These are phyloP conservation scores for Russula sp. DNA, from an alignment of 768 basidiomycete genomes.

Conservation along the genomic window DNA sequence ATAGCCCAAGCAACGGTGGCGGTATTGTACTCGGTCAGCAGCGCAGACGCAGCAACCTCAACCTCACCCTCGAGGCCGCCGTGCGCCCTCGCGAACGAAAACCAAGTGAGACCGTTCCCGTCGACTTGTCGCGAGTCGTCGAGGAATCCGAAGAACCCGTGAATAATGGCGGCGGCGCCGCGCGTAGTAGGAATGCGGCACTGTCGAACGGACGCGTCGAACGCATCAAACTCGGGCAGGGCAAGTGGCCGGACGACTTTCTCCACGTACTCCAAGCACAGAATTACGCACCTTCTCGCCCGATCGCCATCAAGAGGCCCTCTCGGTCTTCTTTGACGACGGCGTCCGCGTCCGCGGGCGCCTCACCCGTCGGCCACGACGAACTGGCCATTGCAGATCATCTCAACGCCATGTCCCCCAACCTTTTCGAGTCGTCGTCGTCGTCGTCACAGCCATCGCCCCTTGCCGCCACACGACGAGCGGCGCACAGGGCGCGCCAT, in stretches of 20 bases:
- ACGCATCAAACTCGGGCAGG: conserved; percentile 59
- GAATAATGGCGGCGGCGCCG: conserved; percentile 22
- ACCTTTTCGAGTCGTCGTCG: background rate
- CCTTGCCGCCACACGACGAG: conserved; percentile 38
- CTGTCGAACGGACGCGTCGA: conserved; percentile 28
- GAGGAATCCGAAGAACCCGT: conserved; percentile 55
- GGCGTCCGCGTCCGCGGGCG: background rate
- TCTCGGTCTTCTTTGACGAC: background rate
- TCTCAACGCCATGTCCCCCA: background rate
- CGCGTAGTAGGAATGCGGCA: conserved; percentile 26
- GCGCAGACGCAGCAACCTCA: conserved; percentile 15
- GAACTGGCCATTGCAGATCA: background rate
- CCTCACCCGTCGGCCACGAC: background rate
- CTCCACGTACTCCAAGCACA: conserved; percentile 46
- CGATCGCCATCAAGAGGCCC: conserved; percentile 13
- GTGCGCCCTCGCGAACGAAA: conserved; percentile 44
- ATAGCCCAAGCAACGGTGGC: background rate
- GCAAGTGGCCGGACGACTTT: conserved; percentile 81
- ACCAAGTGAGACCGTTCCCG: conserved; percentile 51
- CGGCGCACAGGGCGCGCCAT: conserved; percentile 57
- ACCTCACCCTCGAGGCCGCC: conserved; percentile 19
- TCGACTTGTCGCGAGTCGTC: conserved; percentile 58
- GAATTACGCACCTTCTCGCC: conserved; percentile 2
- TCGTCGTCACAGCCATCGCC: conserved; percentile 36
- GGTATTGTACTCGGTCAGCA: background rate